These are phyloP conservation scores for Sphaerulina musiva DNA, from an alignment of 2,329 filamentous ascomycete species.

Conservation along the genomic window DNA sequence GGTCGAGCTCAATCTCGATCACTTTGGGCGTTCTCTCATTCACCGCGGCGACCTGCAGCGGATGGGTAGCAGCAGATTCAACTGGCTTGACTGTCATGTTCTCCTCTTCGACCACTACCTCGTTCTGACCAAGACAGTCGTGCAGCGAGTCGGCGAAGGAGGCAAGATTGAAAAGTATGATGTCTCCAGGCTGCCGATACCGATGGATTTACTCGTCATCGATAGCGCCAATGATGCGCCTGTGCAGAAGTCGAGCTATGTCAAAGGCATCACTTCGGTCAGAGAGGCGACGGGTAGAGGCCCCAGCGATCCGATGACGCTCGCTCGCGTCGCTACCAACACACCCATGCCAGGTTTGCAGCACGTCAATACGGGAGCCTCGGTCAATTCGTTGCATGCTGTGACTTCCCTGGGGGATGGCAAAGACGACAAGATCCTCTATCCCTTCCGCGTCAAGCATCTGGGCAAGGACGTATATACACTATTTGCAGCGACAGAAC, in stretches of 20 bases:
- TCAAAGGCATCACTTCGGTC: conserved; percentile 66
- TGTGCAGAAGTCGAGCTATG: conserved; percentile 61
- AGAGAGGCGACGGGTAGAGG: conserved; percentile 47
- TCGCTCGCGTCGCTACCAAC: conserved; percentile 42
- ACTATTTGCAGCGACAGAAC: conserved; percentile 71
- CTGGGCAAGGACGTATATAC: conserved; percentile 90
- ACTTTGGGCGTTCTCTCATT: conserved; percentile 86
- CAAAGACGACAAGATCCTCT: conserved; percentile 72
- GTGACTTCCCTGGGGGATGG: conserved; percentile 48
- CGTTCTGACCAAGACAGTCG: conserved; percentile 73
- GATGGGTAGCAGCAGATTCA: conserved; percentile 80
- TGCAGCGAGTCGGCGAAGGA: conserved; percentile 60
- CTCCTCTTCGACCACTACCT: conserved; percentile 95
- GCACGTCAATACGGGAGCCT: conserved; percentile 62
- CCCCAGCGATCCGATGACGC: conserved; percentile 38
- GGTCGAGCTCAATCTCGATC: conserved; percentile 81
- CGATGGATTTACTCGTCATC: conserved; percentile 88
- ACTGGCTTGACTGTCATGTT: conserved; percentile 89
- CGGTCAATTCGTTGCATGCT: conserved; percentile 42
- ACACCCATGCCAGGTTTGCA: conserved; percentile 50
- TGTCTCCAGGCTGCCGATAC: conserved; percentile 89
- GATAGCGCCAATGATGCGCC: conserved; percentile 91
- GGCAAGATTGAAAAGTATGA: conserved; percentile 80
- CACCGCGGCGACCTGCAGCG: conserved; percentile 83
- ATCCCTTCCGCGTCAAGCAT: conserved; percentile 93